A percentile compares a stretch with the other conserved stretches of the same genome.
Conservation (phyloP, 2,329 filamentous ascomycete species). For the Tympanopsis confertula region DNA sequence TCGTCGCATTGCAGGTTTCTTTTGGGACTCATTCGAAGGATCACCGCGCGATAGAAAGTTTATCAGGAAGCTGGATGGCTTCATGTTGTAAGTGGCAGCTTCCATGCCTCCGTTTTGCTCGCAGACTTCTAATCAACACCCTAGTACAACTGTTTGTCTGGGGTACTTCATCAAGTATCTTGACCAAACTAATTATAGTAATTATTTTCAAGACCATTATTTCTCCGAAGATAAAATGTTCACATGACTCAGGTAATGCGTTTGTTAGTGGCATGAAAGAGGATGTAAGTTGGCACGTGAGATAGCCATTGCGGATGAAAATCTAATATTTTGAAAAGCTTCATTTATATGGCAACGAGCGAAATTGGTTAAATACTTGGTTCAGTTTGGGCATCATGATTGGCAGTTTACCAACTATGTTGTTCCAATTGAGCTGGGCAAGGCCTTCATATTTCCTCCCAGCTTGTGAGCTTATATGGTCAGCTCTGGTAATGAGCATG, state of each 20-base stretch:
- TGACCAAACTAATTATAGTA: slow-evolving; percentile 16
- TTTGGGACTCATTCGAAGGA: too few relatives aligned
- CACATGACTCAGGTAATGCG: slow-evolving; percentile 6
- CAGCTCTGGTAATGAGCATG: slow-evolving; percentile 11
- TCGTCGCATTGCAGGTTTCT: too few relatives aligned
- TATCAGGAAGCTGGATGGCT: too few relatives aligned
- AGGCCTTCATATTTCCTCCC: slow-evolving; percentile 18
- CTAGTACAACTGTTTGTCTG: slow-evolving; percentile 8
- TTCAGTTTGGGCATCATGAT: slow-evolving; percentile 12
- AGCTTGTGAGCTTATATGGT: slow-evolving; percentile 13
- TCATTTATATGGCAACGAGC: slow-evolving; percentile 12
- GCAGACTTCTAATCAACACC: too few relatives aligned
- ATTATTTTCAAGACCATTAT: too few relatives aligned
- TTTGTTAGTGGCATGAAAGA: slow-evolving; percentile 7
- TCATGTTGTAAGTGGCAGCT: too few relatives aligned
- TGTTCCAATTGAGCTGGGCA: slow-evolving; percentile 8
- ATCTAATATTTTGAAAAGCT: too few relatives aligned
- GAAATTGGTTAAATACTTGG: slow-evolving; percentile 12
- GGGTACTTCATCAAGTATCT: slow-evolving; percentile 16
- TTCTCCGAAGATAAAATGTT: slow-evolving; percentile 4
- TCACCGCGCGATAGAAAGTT: too few relatives aligned
- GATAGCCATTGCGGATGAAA: too few relatives aligned
- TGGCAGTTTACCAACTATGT: slow-evolving; percentile 12
- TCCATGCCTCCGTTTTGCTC: too few relatives aligned
- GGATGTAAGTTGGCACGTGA: too few relatives aligned